Evolutionary conservation across 2,329 filamentous ascomycete species (phyloP).

Genomic region (Helminthosporium solani): DNA sequence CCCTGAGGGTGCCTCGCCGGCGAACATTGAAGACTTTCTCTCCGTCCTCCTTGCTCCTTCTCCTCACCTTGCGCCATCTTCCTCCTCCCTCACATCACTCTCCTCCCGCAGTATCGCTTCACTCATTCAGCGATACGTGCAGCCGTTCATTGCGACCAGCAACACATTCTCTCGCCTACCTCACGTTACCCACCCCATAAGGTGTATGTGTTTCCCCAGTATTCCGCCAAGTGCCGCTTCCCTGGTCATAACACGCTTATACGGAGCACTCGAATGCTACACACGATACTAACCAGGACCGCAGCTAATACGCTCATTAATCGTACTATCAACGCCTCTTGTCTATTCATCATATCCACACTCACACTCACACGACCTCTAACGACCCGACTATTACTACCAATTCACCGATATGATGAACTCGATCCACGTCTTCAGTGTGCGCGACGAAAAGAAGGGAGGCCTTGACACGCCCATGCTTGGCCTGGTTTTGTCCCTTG

Average conservation of each 20-base stretch:
- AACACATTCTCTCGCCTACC: constrained; percentile 19
- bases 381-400: constrained; percentile 9
- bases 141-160: constrained; percentile 41
- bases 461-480: constrained; percentile 64
- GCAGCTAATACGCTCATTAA: constrained; percentile 32
- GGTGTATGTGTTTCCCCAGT: constrained; percentile 31
- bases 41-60: constrained; percentile 25
- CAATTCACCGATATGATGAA: constrained; percentile 41
- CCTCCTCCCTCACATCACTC: constrained; percentile 25
- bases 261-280: constrained; percentile 1
- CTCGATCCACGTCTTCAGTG: constrained; percentile 51
- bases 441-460: constrained; percentile 46
- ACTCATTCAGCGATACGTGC: constrained; percentile 63
- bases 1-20: constrained; percentile 2
- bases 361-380: constrained; percentile 5
- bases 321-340: constrained; percentile 17
- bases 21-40: constrained; percentile 17
- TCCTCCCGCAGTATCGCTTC: constrained; percentile 56
- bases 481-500: constrained; percentile 75
- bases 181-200: constrained; percentile 19
- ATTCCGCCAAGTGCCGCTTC: constrained; percentile 25
- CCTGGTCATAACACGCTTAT: constrained; percentile 13
- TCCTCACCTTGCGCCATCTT: constrained; percentile 35
- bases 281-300: constrained; percentile 19
- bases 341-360: constrained; percentile 1